Base-by-base conservation (phyloP, 768 basidiomycete species). In the Trametes cubensis region DNA sequence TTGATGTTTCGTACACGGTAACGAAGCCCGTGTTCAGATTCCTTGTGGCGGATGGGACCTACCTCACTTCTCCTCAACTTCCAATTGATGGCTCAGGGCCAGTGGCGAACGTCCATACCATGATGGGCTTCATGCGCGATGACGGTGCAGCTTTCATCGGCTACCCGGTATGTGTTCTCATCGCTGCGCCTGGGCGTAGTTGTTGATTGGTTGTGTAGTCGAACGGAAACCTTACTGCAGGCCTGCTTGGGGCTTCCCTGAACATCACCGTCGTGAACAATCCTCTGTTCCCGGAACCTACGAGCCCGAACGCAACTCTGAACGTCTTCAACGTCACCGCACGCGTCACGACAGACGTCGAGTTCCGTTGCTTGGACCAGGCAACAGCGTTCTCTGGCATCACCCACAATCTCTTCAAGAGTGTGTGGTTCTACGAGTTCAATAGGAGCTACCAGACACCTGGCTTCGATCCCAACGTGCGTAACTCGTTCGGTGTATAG, bases 51-150 rank as follows among this genome's bases (percentile, higher is more conserved):
- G 82, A 83, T 56, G 81, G 82, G 3, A 79, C 73, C n/a, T 80
- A 75, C 67, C 74, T 83, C 53, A 74, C 72, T 0, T 69, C 74
- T 2, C 68, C 71, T 40, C 73, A 76, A 15, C 76, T 84, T 2
- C 73, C 74, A 4, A 66, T 83, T 15, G 74, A 75, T 48, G 79
- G 79, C 0, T 63, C 70, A 1, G 79, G 77, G 0, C 76, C 76
- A 0, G 71, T 74, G 1, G 80, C 80, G 6, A 70, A 78, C 25
- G 81, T 78, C 0, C 80, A 80, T 57, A 75, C 79, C 42, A 75
- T 84, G 61, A 79, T 80, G 62, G 82, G 82, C 1, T 79, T 77
- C 75, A 82, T 81, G 79, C 71, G 78, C 20, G 81, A 81, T 60
- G 82, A 83, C 64, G 83, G 82, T 0, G 73, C 79, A 0, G 77